Evolutionary conservation across 495 filamentous ascomycete species (phyloP).

Genomic region (Tuber brumale): DNA sequence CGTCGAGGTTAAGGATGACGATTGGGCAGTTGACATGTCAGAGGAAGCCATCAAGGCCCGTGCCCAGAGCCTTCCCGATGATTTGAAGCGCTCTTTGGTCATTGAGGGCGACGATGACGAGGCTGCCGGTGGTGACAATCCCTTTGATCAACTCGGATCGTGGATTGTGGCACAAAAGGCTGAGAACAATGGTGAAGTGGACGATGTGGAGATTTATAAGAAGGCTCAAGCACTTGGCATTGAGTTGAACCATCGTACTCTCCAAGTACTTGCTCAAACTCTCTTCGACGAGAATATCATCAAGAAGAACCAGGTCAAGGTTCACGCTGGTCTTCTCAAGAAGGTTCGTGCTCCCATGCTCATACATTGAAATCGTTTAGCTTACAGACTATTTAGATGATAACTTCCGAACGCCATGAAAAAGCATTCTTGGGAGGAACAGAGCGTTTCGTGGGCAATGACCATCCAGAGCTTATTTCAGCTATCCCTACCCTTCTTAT

Average conservation of each 20-base stretch:
- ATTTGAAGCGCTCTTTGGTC: constrained; percentile 82
- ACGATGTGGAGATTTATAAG: constrained; percentile 83
- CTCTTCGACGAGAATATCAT: constrained; percentile 86
- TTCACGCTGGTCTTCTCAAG: constrained; percentile 77
- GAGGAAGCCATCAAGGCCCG: constrained; percentile 91
- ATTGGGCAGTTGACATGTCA: constrained; percentile 93
- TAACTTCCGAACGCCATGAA: constrained; percentile 83
- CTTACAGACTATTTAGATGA: constrained; percentile 53
- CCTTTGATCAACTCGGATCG: constrained; percentile 86
- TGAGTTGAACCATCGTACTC: constrained; percentile 86
- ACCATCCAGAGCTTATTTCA: constrained; percentile 68
- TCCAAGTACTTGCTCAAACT: constrained; percentile 85
- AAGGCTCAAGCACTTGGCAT: constrained; percentile 96
- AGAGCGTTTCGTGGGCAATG: constrained; percentile 82
- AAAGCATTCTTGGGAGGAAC: constrained; percentile 96
- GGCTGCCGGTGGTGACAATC: constrained; percentile 69
- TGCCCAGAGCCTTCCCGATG: constrained; percentile 78
- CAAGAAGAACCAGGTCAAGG: constrained; percentile 64
- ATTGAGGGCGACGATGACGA: constrained; percentile 77
- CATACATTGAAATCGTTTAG: not conserved
- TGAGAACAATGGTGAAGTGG: constrained; percentile 65
- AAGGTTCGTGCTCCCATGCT: constrained; percentile 52
- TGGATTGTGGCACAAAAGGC: constrained; percentile 77
- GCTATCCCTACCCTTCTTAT: constrained; percentile 80
- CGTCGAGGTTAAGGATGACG: constrained; percentile 67